Evolutionary conservation across 257 asterid genomes (phyloP).

Genomic region (Galeopsis tetrahit): DNA sequence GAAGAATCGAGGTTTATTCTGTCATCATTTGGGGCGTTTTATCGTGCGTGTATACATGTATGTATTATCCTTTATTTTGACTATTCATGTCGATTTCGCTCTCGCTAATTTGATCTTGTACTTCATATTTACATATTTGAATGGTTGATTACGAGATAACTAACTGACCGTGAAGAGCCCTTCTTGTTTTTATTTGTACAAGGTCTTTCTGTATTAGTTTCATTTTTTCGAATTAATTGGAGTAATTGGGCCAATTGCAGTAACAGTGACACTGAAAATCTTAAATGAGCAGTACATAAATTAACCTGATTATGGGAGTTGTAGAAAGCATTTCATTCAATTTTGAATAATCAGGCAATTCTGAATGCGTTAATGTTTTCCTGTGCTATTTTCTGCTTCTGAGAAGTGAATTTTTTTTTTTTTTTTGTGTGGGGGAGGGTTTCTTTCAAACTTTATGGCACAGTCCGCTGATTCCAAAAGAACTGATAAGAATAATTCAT

Average conservation of each 20-base stretch:
- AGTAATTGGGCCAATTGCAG: neutral
- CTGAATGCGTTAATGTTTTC: neutral
- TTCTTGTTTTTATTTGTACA: conserved; percentile 14
- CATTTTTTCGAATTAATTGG: conserved; percentile 4
- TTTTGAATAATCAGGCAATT: neutral
- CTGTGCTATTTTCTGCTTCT: neutral
- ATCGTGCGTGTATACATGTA: neutral
- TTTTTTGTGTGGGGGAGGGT: too few species aligned
- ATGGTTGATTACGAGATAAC: conserved; percentile 2
- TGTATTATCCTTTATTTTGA: neutral
- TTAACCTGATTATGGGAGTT: neutral
- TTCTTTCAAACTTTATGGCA: too few species aligned
- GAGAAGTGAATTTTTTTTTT: neutral
- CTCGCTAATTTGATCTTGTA: conserved; percentile 18
- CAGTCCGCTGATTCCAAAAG: neutral
- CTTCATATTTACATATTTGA: conserved; percentile 10
- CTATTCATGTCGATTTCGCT: neutral
- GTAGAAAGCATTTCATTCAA: conserved; percentile 14
- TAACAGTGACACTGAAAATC: neutral
- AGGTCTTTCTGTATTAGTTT: conserved; percentile 7
- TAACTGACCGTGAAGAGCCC: neutral
- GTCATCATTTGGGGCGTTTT: neutral
- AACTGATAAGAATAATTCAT: neutral
- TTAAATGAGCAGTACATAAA: neutral
- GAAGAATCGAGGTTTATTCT: conserved; percentile 26